Evolutionary conservation across 805 yeast genomes (phyloP).

Genomic region (Yamadazyma ubonensis): DNA sequence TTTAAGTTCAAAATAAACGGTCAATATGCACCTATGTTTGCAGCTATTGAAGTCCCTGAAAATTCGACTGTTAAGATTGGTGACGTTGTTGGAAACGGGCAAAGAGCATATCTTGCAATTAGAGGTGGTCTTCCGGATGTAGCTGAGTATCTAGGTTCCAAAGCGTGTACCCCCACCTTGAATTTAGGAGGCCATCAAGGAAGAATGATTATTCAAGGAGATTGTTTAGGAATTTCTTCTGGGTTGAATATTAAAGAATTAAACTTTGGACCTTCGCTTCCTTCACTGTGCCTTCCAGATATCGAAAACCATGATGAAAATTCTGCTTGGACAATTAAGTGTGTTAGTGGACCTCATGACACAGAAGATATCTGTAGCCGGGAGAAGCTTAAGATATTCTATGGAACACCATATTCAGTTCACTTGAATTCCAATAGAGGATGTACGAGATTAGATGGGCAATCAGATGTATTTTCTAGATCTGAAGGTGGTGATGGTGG

Average conservation of each 20-base stretch:
- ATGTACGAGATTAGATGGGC: conserved; percentile 92
- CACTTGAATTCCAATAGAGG: conserved; percentile 97
- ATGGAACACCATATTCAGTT: conserved; percentile 81
- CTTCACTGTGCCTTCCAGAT: conserved; percentile 46
- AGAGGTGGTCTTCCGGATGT: conserved; percentile 95
- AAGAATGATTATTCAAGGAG: conserved; percentile 86
- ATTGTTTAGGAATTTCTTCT: conserved; percentile 83
- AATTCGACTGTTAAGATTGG: conserved; percentile 82
- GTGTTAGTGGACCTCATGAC: conserved; percentile 97
- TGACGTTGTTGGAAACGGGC: conserved; percentile 73
- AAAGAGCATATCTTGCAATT: conserved; percentile 86
- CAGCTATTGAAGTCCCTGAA: conserved; percentile 64
- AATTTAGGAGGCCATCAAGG: conserved; percentile 94
- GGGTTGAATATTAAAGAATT: conserved; percentile 66
- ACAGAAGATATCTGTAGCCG: conserved; percentile 89
- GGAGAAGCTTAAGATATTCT: conserved; percentile 75
- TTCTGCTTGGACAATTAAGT: conserved; percentile 85
- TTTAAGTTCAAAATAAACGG: conserved; percentile 69
- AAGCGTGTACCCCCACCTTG: conserved; percentile 94
- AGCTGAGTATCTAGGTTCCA: conserved; percentile 90
- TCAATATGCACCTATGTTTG: conserved; percentile 56
- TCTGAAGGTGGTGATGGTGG: conserved; percentile 97
- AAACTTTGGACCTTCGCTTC: conserved; percentile 75
- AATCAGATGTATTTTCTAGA: conserved; percentile 97
- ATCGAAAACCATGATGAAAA: no score